phyloP scores from a whole-genome alignment of 805 yeast genomes.

The Yamadazyma scolyti region DNA sequence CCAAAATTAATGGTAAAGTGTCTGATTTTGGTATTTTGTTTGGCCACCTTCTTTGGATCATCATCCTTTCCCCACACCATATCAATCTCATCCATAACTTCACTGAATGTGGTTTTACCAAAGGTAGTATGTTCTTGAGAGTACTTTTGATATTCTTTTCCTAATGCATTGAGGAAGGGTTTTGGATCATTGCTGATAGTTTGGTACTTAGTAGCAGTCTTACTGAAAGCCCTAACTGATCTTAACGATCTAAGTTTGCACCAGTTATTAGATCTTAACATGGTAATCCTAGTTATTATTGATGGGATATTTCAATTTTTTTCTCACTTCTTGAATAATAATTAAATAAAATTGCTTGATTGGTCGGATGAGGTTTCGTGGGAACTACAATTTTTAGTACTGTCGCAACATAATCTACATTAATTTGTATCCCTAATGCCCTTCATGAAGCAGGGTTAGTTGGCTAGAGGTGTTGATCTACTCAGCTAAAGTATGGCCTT shows the following conservation, averaged over 20 bases:
- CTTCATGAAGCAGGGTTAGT: no score
- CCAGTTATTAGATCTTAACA: constrained; percentile 11
- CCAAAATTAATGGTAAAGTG: constrained; percentile 90
- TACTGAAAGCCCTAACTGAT: constrained; percentile 3
- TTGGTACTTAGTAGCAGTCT: constrained; percentile 2
- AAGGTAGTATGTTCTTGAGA: constrained; percentile 29
- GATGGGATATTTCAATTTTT: constrained; percentile 1
- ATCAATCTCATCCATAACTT: constrained; percentile 42
- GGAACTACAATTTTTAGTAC: no score
- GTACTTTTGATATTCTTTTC: constrained; percentile 32
- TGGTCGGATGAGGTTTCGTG: constrained; percentile 6
- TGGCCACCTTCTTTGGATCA: constrained; percentile 39
- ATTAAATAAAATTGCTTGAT: constrained; percentile 12
- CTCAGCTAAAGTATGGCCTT: no score
- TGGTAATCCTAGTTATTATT: background rate
- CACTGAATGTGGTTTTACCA: constrained; percentile 42
- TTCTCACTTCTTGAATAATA: constrained; percentile 6
- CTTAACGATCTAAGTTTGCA: constrained; percentile 7
- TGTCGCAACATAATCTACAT: no score
- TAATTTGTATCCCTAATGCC: no score
- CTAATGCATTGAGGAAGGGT: constrained; percentile 36
- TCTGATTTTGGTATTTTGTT: constrained; percentile 58
- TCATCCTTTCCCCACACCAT: constrained; percentile 43
- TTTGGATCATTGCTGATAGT: constrained; percentile 19
- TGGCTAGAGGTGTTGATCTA: no score